Evolutionary conservation across 1,284 basidiomycete species (phyloP), one percentile per base, ranked within the genome.

Genomic region (Sphagnurus paluster): DNA sequence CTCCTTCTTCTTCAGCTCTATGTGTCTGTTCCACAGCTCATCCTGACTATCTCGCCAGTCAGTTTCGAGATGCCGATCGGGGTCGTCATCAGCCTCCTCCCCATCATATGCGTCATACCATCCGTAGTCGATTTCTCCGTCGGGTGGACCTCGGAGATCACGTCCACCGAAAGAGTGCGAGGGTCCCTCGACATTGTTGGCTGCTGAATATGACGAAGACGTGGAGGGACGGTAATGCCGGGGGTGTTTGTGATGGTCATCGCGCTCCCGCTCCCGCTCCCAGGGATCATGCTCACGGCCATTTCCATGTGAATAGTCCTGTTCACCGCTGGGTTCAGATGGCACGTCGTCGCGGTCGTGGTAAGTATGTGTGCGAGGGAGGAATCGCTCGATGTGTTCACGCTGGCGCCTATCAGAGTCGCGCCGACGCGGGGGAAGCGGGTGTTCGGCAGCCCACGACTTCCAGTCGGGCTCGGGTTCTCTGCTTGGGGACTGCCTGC

Each of bases 81-180:
- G 34, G 25, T 49, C 44, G 5, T 42, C 23, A 40, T 54, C 46
- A 19, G 52, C 43, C 14, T 53, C 48, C 28, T 48, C 36, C 11
- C 37, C 49, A 17, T 38, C 28, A 21, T 46, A 47, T 13, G 25
- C 45, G 30, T 49, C 45, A 17, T n/a, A n/a, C 30, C 30, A 33
- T 30, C 28, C 14, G 28, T 30, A 30, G 10, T 29, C 13, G 51
- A 39, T n/a, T 44, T 42, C 23, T 35, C 41, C 10, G 16, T 19
- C 16, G 41, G 28, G 26, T 10, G 14, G 14, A 30, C 28, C 30
- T 6, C 37, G 32, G 30, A 26, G 42, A 4, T 56, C 48, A 26
- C 56, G 44, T n/a, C 54, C 56, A 9, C 54, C 52, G 23, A 57
- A 57, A 4, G 40, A 48, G 21, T 56, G 52, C 6, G 45, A 40